Evolutionary conservation across 2,329 filamentous ascomycete genomes (phyloP).

Genomic region (Didymella exigua): DNA sequence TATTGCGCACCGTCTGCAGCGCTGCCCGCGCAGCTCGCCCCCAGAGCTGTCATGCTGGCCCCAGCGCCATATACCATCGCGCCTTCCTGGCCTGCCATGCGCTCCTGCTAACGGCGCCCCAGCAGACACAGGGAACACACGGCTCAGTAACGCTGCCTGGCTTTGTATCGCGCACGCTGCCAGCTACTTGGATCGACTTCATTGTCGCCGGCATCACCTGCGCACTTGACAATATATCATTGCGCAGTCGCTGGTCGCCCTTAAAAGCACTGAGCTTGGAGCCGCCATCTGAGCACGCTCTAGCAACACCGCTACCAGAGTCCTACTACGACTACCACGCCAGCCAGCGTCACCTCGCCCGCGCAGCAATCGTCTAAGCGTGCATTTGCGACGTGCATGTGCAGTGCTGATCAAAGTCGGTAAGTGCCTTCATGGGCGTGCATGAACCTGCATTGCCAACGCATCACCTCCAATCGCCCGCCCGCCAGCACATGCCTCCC

Average conservation of each 20-base stretch:
- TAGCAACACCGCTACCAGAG: constrained; percentile 18
- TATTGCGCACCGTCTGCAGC: constrained; percentile 11
- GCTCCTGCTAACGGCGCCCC: constrained; percentile 33
- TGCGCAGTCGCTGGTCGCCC: constrained; percentile 26
- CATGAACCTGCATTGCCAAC: constrained; percentile 52
- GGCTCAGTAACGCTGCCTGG: constrained; percentile 24
- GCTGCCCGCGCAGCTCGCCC: constrained; percentile 5
- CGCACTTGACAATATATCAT: constrained; percentile 35
- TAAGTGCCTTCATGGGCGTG: constrained; percentile 45
- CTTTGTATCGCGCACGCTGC: constrained; percentile 32
- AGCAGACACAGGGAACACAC: constrained; percentile 31
- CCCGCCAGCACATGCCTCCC: constrained; percentile 47
- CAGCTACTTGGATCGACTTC: constrained; percentile 24
- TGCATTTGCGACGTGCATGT: constrained; percentile 43
- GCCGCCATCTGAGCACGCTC: constrained; percentile 31
- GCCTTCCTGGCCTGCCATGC: constrained; percentile 19
- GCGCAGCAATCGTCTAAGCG: constrained; percentile 30
- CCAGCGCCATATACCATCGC: constrained; percentile 17
- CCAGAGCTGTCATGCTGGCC: constrained; percentile 6
- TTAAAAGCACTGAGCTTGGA: constrained; percentile 19
- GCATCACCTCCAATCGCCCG: constrained; percentile 51
- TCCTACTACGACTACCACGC: constrained; percentile 6
- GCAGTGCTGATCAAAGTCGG: constrained; percentile 44
- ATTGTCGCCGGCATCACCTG: constrained; percentile 36
- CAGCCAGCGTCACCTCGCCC: constrained; percentile 32